These are phyloP conservation scores for Tanozyma kutaoensis DNA, from an alignment of 805 yeast genomes.

Conservation along the genomic window DNA sequence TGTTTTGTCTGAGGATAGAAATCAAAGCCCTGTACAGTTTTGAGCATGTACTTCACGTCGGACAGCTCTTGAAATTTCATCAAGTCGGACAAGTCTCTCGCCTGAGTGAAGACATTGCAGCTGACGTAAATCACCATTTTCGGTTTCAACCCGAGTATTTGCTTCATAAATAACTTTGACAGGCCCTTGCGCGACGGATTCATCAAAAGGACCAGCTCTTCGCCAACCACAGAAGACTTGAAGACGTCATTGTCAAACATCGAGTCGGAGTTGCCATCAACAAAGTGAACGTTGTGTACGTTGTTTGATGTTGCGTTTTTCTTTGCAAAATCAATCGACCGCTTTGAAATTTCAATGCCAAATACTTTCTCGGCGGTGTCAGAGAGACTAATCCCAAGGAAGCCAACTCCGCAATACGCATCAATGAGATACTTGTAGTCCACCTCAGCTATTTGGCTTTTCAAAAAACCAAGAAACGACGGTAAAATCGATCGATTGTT, in stretches of 20 bases:
- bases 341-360: slow-evolving; percentile 26
- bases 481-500: slow-evolving; percentile 24
- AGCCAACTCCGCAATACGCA: slow-evolving; percentile 34
- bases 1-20: slow-evolving; percentile 47
- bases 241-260: slow-evolving; percentile 17
- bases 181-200: slow-evolving; percentile 35
- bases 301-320: no score
- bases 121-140: slow-evolving; percentile 25
- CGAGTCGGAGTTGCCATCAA: slow-evolving; percentile 23
- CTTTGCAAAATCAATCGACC: slow-evolving; percentile 20
- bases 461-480: slow-evolving; percentile 16
- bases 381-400: slow-evolving; percentile 26
- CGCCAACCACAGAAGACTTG: slow-evolving; percentile 14
- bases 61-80: slow-evolving; percentile 8
- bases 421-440: slow-evolving; percentile 21
- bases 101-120: slow-evolving; percentile 33
- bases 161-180: slow-evolving; percentile 17
- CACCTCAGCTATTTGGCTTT: slow-evolving; percentile 3
- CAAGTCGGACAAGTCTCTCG: slow-evolving; percentile 24
- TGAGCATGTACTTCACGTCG: slow-evolving; percentile 5
- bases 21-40: slow-evolving; percentile 24
- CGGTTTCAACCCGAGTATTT: slow-evolving; percentile 23
- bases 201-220: slow-evolving; percentile 23
- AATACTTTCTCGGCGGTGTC: slow-evolving; percentile 19
- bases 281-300: slow-evolving; percentile 23